These are phyloP conservation scores for Fraxinus nigra DNA, from an alignment of 305 asterid species.

Conservation along the genomic window DNA sequence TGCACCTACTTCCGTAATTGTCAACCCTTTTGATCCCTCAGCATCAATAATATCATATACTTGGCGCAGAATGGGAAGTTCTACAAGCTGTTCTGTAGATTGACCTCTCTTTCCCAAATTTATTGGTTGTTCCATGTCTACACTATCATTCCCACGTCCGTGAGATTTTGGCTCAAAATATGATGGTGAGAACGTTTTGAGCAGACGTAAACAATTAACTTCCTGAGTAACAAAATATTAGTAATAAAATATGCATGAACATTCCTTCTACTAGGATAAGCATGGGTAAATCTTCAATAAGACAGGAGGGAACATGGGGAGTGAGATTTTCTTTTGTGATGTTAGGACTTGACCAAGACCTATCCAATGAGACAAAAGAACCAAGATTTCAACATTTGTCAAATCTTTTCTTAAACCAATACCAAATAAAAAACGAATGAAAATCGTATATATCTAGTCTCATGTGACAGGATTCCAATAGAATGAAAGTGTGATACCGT, in stretches of 20 bases:
- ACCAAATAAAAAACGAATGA: neutral
- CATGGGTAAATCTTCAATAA: neutral
- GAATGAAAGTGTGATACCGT: neutral
- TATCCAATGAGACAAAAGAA: neutral
- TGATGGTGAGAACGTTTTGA: slow-evolving; percentile 70
- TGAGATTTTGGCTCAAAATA: slow-evolving; percentile 58
- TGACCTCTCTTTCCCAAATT: slow-evolving; percentile 60
- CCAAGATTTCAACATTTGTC: neutral
- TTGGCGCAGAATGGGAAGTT: slow-evolving; percentile 84
- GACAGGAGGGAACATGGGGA: neutral
- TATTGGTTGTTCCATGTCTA: slow-evolving; percentile 44
- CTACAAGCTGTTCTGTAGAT: slow-evolving; percentile 73
- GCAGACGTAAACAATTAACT: slow-evolving; percentile 74
- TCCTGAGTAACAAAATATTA: slow-evolving; percentile 39
- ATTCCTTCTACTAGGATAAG: neutral
- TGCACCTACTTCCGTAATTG: slow-evolving; percentile 60
- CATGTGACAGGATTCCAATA: neutral
- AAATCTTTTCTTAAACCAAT: neutral
- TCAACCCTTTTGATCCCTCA: slow-evolving; percentile 77
- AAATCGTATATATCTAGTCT: neutral
- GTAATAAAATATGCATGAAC: slow-evolving; percentile 13
- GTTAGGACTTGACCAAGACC: neutral
- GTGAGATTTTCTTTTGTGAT: neutral
- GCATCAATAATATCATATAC: slow-evolving; percentile 85
- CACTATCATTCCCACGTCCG: slow-evolving; percentile 40